Base-by-base conservation (phyloP, 495 filamentous ascomycete genomes). In the Hypomontagnella monticulosa region DNA sequence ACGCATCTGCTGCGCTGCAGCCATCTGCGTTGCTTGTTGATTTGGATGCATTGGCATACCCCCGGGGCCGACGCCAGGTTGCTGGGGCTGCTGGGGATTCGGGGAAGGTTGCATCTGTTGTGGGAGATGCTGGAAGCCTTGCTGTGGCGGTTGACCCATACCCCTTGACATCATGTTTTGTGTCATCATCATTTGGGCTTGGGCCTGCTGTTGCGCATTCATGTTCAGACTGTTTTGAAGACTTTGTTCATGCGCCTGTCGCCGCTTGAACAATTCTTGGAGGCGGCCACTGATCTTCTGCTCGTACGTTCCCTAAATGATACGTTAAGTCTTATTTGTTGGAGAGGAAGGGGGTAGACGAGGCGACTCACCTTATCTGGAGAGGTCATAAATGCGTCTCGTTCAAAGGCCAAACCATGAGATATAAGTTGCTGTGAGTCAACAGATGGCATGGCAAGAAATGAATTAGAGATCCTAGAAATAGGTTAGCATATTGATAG, bases 91-190 rank as follows among this genome's bases (percentile, higher is more conserved):
- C 32, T 72, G 71, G 7, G 79, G 75, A 12, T 81, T 75, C 37
- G 66, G 75, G 1, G 78, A 75, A 0, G 78, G 69, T 61, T 84
- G 82, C 79, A 81, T 83, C 38, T 73, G 83, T 27, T 82, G 80
- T 33, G 80, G 79, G 32, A 83, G 73, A 33, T 80, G 78, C 40
- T 78, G 80, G 38, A 85, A 83, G 8, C 70, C 70, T 58, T 75
- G 77, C 53, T 78, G 79, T 0, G 69, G 47, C 1, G 69, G 76
- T 58, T 80, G 80, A 0, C 73, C 73, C 71, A 81, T 71, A 0
- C 70, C 73, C 38, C 81, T 76, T 14, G 69, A 47, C 70, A 82
- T 78, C 57, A 71, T 67, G 20, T 77, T 74, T 30, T 79, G 80
- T 50, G 77, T 81, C 75, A 83, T 76, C 66, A 84, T 72, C 75